These are phyloP conservation scores for Apiotrichum domesticum DNA, from an alignment of 1,284 basidiomycete species.

Conservation along the genomic window DNA sequence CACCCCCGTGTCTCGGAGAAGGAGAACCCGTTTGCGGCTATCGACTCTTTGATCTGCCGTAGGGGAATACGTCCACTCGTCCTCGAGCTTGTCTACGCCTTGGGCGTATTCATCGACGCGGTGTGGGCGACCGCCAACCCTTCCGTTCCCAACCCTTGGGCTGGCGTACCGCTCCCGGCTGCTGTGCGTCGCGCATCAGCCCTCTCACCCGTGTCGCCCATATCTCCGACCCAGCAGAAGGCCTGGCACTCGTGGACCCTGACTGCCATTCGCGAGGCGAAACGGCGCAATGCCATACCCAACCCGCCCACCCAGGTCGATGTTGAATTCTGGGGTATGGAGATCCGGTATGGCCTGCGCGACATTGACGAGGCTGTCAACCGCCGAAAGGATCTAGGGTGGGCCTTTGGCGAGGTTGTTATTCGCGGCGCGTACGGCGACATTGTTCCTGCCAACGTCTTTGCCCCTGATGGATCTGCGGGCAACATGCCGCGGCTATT, in stretches of 20 bases:
- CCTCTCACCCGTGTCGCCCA: neutral
- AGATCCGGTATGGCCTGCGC: conserved; percentile 30
- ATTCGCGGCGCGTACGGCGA: conserved; percentile 30
- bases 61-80: conserved; percentile 39
- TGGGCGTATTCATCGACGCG: conserved; percentile 39
- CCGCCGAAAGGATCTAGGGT: conserved; percentile 34
- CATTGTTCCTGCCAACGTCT: conserved; percentile 25
- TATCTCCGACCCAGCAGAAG: neutral
- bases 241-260: conserved; percentile 33
- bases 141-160: conserved; percentile 14
- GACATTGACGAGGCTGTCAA: conserved; percentile 43
- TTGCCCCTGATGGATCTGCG: conserved; percentile 19
- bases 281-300: conserved; percentile 22
- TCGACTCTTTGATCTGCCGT: conserved; percentile 28
- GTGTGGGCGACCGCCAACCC: conserved; percentile 32
- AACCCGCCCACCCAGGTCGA: conserved; percentile 20
- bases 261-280: conserved; percentile 36
- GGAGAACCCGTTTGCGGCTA: conserved; percentile 35
- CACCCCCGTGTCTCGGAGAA: conserved; percentile 28
- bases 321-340: conserved; percentile 34
- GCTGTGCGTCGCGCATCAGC: conserved; percentile 1
- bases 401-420: conserved; percentile 33
- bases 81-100: conserved; percentile 37
- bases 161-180: conserved; percentile 3
- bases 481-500: conserved; percentile 34